Conservation (phyloP, 371 early-diverging fungal genomes). For the Mucor plumbeus region DNA sequence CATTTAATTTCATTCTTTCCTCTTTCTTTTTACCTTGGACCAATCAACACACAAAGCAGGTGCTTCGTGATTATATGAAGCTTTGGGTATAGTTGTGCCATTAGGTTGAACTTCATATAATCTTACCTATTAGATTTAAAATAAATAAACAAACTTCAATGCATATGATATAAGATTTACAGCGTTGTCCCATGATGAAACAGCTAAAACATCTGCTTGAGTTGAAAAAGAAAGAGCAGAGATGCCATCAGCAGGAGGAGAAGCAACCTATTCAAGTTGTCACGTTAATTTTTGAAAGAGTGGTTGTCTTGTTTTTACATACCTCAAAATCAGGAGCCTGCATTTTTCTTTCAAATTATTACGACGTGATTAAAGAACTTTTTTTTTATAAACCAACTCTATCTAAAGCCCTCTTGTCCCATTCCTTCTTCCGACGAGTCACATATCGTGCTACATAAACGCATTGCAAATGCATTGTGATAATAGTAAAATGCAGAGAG, state of each 20-base stretch:
- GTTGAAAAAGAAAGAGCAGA: slow-evolving; percentile 78
- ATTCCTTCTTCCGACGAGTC: background rate
- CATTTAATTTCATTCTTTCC: background rate
- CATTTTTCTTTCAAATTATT: background rate
- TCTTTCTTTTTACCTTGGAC: slow-evolving; percentile 72
- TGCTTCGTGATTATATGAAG: slow-evolving; percentile 81
- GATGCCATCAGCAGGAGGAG: slow-evolving; percentile 78
- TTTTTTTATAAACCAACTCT: background rate
- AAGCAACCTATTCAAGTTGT: slow-evolving; percentile 49
- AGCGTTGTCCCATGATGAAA: slow-evolving; percentile 87
- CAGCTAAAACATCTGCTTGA: slow-evolving; percentile 81
- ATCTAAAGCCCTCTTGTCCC: background rate
- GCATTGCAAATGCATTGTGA: too few relatives aligned
- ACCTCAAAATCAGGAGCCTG: slow-evolving; percentile 22
- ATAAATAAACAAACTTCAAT: background rate
- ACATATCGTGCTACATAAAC: background rate
- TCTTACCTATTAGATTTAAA: slow-evolving; percentile 67
- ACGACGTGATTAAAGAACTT: background rate
- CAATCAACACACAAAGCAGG: slow-evolving; percentile 87
- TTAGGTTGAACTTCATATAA: slow-evolving; percentile 86
- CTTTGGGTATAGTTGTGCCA: slow-evolving; percentile 76
- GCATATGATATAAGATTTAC: slow-evolving; percentile 43
- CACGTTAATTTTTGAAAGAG: background rate
- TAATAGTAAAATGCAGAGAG: too few relatives aligned
- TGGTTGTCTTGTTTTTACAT: background rate